Base-by-base conservation (phyloP, 139 green algal genomes). In the Coelastrella sp. region DNA sequence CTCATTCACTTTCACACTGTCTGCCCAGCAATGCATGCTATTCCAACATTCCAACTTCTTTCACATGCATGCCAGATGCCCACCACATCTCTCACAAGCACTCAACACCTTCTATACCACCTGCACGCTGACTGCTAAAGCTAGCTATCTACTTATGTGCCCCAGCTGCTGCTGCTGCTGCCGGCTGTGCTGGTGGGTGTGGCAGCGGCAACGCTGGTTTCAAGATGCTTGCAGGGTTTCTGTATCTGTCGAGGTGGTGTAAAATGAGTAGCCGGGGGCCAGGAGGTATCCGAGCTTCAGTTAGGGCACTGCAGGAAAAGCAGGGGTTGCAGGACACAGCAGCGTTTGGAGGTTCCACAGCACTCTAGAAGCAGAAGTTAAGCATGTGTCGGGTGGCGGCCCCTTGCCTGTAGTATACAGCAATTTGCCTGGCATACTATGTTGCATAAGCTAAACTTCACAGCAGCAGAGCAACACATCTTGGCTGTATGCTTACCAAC, bases 211-310 rank as follows among this genome's bases (percentile, higher is more conserved):
- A 87, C 20, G 95, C 95, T 5, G 96, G 96, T 85, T 97, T 97
- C 22, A 98, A 89, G 20, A 97, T 89, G 60, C 93, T 73, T 23
- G 87, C 85, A 22, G 93, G 92, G 84, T 94, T 95, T 54, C 94
- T 90, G 94, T 97, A 98, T 17, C 84, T 89, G 89, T 98, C 94
- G 13, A 98, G 92, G 94, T 99, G 97, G 88, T 98, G 93, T 73
- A 99, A 91, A 86, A 99, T 99, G 8, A 99, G 91, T 77, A 99
- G 94, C 22, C 98, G 92, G 6, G 98, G 98, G 7, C 98, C 98
- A 4, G 98, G 91, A 4, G 98, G 98, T 74, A 99, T 98, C 65
- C 92, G 94, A 2, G 91, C 95, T 17, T 99, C 98, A 84, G 93
- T 89, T 87, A 99, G 91, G 0, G 97, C 92, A 54, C 93, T 97